Evolutionary conservation across 176 grass and related monocot genomes (phyloP), one percentile per base, ranked within the genome.

Genomic region (Zoysia pacifica): DNA sequence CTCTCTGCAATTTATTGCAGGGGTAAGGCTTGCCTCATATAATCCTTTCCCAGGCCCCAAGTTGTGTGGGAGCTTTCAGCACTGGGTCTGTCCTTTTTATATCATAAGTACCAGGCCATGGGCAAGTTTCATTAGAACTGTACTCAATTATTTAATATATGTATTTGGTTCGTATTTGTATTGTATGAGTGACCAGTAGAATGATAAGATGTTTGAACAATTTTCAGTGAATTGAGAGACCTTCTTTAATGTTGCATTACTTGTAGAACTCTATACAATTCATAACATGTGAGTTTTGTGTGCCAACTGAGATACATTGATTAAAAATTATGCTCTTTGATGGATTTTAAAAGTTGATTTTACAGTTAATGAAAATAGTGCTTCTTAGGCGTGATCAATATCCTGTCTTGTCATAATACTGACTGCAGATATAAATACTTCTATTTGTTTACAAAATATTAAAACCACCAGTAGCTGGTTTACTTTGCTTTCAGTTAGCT

Each of bases 61-160:
- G 0, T 28, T 28, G 28, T 28, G 28, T 28, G 28, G 28, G 0
- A 28, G 28, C 28, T 28, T 28, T 28, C 28, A 28, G 28, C 28
- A 28, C 28, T 28, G 28, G 28, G 28, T 28, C 28, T 28, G 28
- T 28, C 28, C 28, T 28, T 28, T 28, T 45, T 45, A 11, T 58
- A 74, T 54, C 11, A 9, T 53, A 69, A 61, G 38, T 54, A 7
- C 38, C 62, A 53, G 38, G 11, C 2, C 1, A 14, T 3, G 13
- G 35, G 61, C 61, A 75, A 39, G 36, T 84, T 88, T 71, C 18
- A 65, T 63, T 63, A 20, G 9, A 39, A 75, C 50, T 46, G 69
- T 36, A 46, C 6, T 16, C 5, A 7, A 5, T 16, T 2, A 11
- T 60, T 74, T 38, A 60, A 11, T 43, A 72, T 72, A 74, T 59